Conservation (phyloP, 495 filamentous ascomycete genomes). For the Penicillium subrubescens region DNA sequence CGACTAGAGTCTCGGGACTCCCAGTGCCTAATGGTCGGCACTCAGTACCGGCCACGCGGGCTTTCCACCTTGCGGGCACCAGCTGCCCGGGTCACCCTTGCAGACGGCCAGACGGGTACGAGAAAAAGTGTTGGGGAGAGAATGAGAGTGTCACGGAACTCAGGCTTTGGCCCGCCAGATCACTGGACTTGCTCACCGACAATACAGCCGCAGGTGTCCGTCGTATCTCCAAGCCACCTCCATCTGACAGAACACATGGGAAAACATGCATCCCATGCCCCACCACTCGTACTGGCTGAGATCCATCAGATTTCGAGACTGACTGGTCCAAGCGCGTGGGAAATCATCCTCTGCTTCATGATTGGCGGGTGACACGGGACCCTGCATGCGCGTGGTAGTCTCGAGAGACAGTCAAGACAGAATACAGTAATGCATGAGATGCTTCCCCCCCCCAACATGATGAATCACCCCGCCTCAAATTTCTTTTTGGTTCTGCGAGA, state of each 20-base stretch:
- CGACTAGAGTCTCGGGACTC: neutral
- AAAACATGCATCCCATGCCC: neutral
- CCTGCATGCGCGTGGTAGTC: slow-evolving; percentile 2
- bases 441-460: neutral
- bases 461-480: neutral
- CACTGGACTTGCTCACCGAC: neutral
- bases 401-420: neutral
- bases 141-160: neutral
- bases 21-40: neutral
- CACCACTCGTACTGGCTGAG: neutral
- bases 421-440: neutral
- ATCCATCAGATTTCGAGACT: neutral
- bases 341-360: neutral
- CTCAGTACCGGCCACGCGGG: neutral
- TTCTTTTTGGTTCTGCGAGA: slow-evolving; percentile 11
- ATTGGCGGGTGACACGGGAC: slow-evolving; percentile 1
- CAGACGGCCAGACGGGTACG: neutral
- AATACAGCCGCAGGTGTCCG: neutral
- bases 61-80: neutral
- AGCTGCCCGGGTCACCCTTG: neutral
- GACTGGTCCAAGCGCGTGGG: neutral
- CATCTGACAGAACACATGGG: slow-evolving; percentile 1
- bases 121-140: neutral
- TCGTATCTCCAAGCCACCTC: neutral
- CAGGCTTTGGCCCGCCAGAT: neutral